phyloP scores from a whole-genome alignment of 78 protist genomes.

The Cyanophora paradoxa region DNA sequence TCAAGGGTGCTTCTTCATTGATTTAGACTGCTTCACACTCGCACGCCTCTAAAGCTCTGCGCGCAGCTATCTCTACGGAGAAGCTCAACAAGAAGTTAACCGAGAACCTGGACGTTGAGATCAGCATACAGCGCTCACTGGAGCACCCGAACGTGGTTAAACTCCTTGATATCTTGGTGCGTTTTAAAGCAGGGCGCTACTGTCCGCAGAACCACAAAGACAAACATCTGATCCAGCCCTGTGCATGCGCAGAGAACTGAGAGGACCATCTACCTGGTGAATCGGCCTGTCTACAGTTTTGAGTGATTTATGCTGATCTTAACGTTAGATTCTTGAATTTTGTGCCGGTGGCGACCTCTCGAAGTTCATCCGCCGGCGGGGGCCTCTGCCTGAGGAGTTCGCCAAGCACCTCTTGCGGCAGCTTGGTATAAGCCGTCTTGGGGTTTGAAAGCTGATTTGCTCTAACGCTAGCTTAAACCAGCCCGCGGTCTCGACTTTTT shows the following conservation, averaged over 20 bases:
- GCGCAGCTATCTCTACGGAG: conserved; percentile 5
- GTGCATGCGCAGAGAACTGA: conserved; percentile 2
- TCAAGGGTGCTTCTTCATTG: background rate
- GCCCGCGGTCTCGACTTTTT: background rate
- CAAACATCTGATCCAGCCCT: too few species aligned
- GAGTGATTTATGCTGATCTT: too few species aligned
- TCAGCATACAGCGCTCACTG: conserved; percentile 3
- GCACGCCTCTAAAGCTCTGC: background rate
- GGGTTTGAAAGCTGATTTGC: background rate
- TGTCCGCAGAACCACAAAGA: too few species aligned
- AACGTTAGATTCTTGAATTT: conserved; percentile 3
- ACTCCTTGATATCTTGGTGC: conserved; percentile 12
- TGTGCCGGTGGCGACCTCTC: conserved; percentile 18
- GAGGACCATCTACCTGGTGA: conserved; percentile 8
- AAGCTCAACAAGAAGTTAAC: conserved; percentile 4
- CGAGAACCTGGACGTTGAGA: conserved; percentile 13
- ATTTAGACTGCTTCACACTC: background rate
- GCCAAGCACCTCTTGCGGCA: background rate
- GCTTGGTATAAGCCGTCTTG: background rate
- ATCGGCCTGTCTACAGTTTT: too few species aligned
- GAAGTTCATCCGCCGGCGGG: background rate
- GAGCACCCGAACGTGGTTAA: conserved; percentile 23
- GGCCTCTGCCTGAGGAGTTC: background rate
- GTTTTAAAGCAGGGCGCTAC: too few species aligned
- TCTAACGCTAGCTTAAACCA: background rate